Evolutionary conservation across 306 rosid genomes (phyloP).

Genomic region (Begonia peltatifolia): DNA sequence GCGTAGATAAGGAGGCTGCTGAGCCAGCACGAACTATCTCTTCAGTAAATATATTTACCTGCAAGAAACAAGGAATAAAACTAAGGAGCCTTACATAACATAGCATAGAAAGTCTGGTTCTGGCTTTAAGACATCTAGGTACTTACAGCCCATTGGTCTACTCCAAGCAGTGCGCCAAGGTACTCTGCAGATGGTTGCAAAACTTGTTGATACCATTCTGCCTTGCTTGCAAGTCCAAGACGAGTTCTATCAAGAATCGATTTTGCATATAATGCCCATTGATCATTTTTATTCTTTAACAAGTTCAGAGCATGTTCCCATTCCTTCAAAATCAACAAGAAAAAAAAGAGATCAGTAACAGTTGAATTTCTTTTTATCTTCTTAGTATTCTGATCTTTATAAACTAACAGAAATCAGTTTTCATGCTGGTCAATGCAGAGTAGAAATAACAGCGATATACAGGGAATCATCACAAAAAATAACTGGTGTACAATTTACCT

Average conservation of each 20-base stretch:
- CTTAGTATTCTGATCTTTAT: neutral
- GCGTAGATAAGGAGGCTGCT: slow-evolving; percentile 87
- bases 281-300: slow-evolving; percentile 38
- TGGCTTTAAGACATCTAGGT: neutral
- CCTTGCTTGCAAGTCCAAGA: slow-evolving; percentile 82
- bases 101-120: slow-evolving; percentile 1
- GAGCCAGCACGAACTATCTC: slow-evolving; percentile 97
- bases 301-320: slow-evolving; percentile 65
- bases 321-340: slow-evolving; percentile 47
- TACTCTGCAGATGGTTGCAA: slow-evolving; percentile 94
- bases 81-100: neutral
- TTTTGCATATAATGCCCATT: slow-evolving; percentile 89
- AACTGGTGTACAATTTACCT: slow-evolving; percentile 30
- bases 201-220: slow-evolving; percentile 57
- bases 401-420: too few relatives aligned
- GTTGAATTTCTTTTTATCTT: slow-evolving; percentile 2
- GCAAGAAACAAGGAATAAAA: slow-evolving; percentile 27
- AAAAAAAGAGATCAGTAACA: slow-evolving; percentile 10
- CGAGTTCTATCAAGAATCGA: slow-evolving; percentile 97
- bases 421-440: too few relatives aligned
- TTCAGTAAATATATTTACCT: slow-evolving; percentile 95
- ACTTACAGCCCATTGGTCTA: slow-evolving; percentile 87
- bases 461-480: neutral
- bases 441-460: neutral
- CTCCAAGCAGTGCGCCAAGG: slow-evolving; percentile 87